These are phyloP conservation scores for Nyssa sinensis DNA, from an alignment of 148 eudicot species.

Conservation along the genomic window DNA sequence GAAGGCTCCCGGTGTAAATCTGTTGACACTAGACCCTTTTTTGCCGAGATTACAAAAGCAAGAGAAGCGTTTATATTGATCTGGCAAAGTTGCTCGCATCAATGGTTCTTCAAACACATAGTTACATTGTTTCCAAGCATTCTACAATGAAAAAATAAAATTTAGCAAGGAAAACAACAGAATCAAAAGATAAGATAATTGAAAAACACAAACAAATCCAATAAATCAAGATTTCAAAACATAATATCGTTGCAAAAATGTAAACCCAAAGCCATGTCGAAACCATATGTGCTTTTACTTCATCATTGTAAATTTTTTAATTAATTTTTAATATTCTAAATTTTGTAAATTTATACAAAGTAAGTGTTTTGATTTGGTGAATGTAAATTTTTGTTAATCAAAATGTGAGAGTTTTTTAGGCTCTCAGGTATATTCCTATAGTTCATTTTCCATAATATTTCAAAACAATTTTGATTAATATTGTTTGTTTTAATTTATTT, in stretches of 20 bases:
- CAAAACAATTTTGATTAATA: no score
- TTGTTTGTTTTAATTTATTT: no score
- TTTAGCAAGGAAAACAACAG: not conserved
- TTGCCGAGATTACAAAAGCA: conserved; percentile 36
- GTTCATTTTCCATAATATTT: no score
- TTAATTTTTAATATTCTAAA: not conserved
- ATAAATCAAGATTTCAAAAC: not conserved
- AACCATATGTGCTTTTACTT: not conserved
- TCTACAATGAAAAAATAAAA: conserved; percentile 13
- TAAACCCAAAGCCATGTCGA: not conserved
- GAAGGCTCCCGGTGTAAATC: conserved; percentile 48
- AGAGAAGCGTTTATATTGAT: conserved; percentile 20
- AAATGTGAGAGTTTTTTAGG: not conserved
- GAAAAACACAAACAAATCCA: not conserved
- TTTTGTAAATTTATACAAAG: no score
- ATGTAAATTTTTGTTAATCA: no score
- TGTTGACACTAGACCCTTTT: conserved; percentile 31
- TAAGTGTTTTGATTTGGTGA: not conserved
- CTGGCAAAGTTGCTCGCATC: conserved; percentile 10
- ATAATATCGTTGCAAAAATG: not conserved
- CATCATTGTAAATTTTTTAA: not conserved
- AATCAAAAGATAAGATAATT: not conserved
- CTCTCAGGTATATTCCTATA: no score
- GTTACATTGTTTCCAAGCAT: conserved; percentile 19
- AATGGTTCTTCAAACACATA: conserved; percentile 20